phyloP scores from a whole-genome alignment of 2,329 filamentous ascomycete species.

The Phaeosphaeriaceae sp. region DNA sequence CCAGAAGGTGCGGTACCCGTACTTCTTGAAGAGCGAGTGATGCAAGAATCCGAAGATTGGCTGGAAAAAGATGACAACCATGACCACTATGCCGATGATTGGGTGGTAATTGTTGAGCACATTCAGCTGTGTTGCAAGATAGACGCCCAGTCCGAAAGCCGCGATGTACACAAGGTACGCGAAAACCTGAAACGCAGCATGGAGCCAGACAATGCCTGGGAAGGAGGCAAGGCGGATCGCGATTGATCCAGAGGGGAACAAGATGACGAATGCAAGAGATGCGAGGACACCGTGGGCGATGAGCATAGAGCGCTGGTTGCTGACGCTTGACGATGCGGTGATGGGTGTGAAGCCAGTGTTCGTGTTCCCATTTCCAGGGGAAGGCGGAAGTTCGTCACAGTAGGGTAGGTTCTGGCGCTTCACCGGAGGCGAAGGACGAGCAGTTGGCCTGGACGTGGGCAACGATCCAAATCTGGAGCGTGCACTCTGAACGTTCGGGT shows the following conservation, averaged over 20 bases:
- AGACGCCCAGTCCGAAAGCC: constrained; percentile 60
- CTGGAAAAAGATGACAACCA: constrained; percentile 61
- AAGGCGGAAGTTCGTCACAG: constrained; percentile 29
- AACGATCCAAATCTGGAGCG: background rate
- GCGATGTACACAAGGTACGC: constrained; percentile 57
- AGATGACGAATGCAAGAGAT: constrained; percentile 52
- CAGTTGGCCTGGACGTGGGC: constrained; percentile 17
- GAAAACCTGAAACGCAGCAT: constrained; percentile 57
- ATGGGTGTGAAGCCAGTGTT: constrained; percentile 28
- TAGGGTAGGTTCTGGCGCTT: constrained; percentile 36
- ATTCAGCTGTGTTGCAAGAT: constrained; percentile 52
- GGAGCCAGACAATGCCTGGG: constrained; percentile 53
- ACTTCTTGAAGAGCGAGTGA: constrained; percentile 59
- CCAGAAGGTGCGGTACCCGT: constrained; percentile 53
- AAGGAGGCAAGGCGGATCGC: constrained; percentile 53
- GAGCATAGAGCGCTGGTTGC: constrained; percentile 40
- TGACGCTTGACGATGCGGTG: background rate
- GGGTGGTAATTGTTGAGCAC: constrained; percentile 54
- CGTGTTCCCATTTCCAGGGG: constrained; percentile 11
- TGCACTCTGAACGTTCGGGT: background rate
- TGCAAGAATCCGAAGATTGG: constrained; percentile 61
- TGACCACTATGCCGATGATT: constrained; percentile 62
- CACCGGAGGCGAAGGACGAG: constrained; percentile 14
- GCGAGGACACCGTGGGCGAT: constrained; percentile 55
- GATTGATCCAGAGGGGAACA: constrained; percentile 55